Evolutionary conservation across 2,329 filamentous ascomycete genomes (phyloP).

Genomic region (Penicillium sp.): DNA sequence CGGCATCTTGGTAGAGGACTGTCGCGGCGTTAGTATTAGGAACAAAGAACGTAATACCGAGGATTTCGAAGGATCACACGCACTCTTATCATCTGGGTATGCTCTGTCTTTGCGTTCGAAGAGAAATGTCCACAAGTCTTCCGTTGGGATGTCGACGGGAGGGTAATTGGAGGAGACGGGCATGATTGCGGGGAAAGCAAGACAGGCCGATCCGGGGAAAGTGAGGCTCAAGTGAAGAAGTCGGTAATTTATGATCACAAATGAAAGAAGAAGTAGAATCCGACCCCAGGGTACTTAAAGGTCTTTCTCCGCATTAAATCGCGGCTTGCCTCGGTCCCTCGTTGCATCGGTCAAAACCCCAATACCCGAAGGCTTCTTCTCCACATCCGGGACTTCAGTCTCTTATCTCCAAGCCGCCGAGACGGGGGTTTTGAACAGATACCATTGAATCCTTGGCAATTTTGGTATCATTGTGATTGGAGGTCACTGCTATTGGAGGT

Average conservation of each 20-base stretch:
- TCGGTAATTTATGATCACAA: background rate
- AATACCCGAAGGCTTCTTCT: slow-evolving; percentile 16
- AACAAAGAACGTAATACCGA: background rate
- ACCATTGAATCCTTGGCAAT: too few species aligned
- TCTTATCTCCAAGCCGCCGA: background rate
- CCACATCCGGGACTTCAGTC: background rate
- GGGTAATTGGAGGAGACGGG: slow-evolving; percentile 69
- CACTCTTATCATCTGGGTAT: slow-evolving; percentile 75
- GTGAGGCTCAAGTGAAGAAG: background rate
- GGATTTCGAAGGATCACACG: slow-evolving; percentile 13
- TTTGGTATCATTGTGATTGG: too few species aligned
- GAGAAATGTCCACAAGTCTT: slow-evolving; percentile 77
- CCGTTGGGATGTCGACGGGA: slow-evolving; percentile 67
- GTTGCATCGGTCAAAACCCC: background rate
- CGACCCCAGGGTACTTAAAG: background rate
- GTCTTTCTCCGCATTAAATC: slow-evolving; percentile 21
- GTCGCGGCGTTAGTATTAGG: slow-evolving; percentile 16
- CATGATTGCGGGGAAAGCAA: slow-evolving; percentile 55
- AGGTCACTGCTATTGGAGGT: too few species aligned
- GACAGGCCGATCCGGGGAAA: slow-evolving; percentile 16
- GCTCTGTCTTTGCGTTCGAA: slow-evolving; percentile 68
- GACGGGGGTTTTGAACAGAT: too few species aligned
- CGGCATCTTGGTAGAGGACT: slow-evolving; percentile 79
- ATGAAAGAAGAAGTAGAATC: background rate
- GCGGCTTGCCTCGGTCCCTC: slow-evolving; percentile 22